These are phyloP conservation scores for Candida dajiaensis DNA, from an alignment of 805 yeast genomes.

Conservation along the genomic window DNA sequence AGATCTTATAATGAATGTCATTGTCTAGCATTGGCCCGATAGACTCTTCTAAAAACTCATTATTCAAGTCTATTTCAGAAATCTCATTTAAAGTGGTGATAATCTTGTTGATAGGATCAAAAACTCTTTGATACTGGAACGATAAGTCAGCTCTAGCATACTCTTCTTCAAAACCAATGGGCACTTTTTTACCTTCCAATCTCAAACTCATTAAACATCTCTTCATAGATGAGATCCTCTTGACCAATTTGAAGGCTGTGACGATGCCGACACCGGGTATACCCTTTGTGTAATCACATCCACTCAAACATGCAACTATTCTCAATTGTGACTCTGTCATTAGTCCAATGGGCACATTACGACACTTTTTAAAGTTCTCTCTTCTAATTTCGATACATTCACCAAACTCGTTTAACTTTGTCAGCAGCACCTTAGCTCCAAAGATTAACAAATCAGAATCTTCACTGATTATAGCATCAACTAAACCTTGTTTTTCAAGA, in stretches of 20 bases:
- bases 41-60: conserved; percentile 30
- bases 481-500: conserved; percentile 65
- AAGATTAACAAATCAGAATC: conserved; percentile 90
- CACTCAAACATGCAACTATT: conserved; percentile 81
- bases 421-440: conserved; percentile 72
- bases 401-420: conserved; percentile 72
- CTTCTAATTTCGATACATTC: conserved; percentile 65
- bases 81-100: conserved; percentile 57
- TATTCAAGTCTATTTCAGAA: conserved; percentile 31
- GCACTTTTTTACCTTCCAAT: conserved; percentile 58
- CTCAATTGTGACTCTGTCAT: conserved; percentile 56
- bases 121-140: conserved; percentile 82
- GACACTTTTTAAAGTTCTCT: conserved; percentile 45
- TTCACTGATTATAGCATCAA: conserved; percentile 85
- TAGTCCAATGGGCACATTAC: conserved; percentile 42
- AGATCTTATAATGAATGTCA: conserved; percentile 47
- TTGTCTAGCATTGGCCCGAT: conserved; percentile 34
- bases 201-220: conserved; percentile 49
- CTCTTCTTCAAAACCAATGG: conserved; percentile 52
- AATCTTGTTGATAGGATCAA: conserved; percentile 47
- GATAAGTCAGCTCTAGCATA: conserved; percentile 67
- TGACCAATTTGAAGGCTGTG: conserved; percentile 62
- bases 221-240: conserved; percentile 44
- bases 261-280: conserved; percentile 74
- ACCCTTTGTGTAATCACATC: conserved; percentile 94